phyloP scores from a whole-genome alignment of 2,329 filamentous ascomycete species.

The Calycina marina region DNA sequence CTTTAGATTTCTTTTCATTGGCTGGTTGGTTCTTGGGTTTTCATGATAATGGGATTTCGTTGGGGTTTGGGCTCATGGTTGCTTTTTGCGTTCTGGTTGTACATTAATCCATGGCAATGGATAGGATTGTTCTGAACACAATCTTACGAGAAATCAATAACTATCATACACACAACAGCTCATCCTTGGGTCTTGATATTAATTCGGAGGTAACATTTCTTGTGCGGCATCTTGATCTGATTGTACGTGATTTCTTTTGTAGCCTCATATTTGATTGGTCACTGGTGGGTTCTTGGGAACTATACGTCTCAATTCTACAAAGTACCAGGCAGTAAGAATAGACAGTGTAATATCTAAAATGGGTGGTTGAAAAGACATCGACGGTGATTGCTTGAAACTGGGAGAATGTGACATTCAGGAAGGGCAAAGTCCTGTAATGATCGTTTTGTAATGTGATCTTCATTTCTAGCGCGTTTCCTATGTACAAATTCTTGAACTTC shows the following conservation, averaged over 20 bases:
- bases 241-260: no score
- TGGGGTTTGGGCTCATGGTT: conserved; percentile 64
- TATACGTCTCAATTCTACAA: no score
- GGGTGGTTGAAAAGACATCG: not conserved
- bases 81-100: conserved; percentile 50
- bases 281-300: no score
- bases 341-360: no score
- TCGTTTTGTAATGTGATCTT: not conserved
- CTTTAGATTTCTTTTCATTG: conserved; percentile 53
- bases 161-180: no score
- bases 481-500: conserved; percentile 1
- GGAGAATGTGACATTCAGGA: not conserved
- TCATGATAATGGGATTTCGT: conserved; percentile 58
- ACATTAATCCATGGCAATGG: conserved; percentile 53
- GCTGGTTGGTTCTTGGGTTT: conserved; percentile 41
- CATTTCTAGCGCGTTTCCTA: not conserved
- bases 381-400: not conserved
- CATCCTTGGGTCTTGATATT: no score
- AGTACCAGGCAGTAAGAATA: no score
- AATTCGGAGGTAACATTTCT: no score
- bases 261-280: no score
- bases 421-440: not conserved
- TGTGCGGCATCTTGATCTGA: no score
- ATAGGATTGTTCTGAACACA: conserved; percentile 22
- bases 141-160: conserved; percentile 23